phyloP scores from a whole-genome alignment of 106 monocot species.

The Xerophyta viscosa region DNA sequence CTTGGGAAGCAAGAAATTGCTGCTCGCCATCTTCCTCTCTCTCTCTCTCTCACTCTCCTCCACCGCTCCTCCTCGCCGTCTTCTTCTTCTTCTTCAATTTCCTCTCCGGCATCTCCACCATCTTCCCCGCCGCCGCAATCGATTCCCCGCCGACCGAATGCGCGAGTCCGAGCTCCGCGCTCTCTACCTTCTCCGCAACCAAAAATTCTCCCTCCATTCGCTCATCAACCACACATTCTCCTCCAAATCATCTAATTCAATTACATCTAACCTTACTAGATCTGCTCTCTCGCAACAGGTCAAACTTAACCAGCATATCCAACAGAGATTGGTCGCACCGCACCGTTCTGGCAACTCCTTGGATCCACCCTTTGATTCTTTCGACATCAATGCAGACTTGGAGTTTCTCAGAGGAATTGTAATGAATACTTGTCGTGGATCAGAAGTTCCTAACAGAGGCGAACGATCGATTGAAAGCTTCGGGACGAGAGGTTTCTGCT shows the following conservation, averaged over 20 bases:
- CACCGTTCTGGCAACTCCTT: conserved; percentile 30
- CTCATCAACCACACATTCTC: conserved; percentile 4
- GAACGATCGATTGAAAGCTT: conserved; percentile 83
- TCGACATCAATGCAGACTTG: conserved; percentile 17
- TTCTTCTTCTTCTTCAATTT: conserved; percentile 27
- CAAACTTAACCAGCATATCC: conserved; percentile 66
- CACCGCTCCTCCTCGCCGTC: conserved; percentile 54
- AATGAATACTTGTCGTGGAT: conserved; percentile 40
- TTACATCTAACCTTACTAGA: conserved; percentile 30
- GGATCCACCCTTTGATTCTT: neutral
- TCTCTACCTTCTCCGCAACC: conserved; percentile 60
- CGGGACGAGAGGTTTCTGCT: conserved; percentile 68
- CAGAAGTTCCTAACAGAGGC: conserved; percentile 18
- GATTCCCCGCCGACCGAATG: conserved; percentile 28
- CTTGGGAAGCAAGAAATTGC: conserved; percentile 14
- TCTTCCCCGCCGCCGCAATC: conserved; percentile 1
- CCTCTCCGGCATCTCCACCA: too few relatives aligned
- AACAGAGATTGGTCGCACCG: conserved; percentile 54
- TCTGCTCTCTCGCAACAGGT: conserved; percentile 58
- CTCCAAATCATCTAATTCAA: conserved; percentile 1
- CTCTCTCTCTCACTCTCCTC: conserved; percentile 34
- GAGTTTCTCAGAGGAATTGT: too few relatives aligned
- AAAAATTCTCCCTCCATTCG: conserved; percentile 21
- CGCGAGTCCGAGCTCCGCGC: conserved; percentile 70
- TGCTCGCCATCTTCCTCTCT: conserved; percentile 38